Percentiles rank a stretch among this genome's conserved stretches.
phyloP scores from a whole-genome alignment of 1,139 yeast species.

The Yamadazyma sp. region DNA sequence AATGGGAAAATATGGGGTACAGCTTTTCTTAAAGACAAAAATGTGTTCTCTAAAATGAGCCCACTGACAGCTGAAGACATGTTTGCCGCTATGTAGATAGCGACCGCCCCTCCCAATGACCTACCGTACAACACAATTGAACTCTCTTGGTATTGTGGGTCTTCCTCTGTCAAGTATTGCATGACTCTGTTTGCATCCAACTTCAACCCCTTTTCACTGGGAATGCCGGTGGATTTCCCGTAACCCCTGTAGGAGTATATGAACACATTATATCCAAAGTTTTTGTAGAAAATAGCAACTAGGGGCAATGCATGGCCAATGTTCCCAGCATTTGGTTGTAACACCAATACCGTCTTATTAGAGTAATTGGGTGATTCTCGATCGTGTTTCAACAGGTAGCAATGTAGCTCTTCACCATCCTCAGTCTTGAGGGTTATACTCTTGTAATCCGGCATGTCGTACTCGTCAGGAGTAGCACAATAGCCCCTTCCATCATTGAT shows the following conservation, averaged over 20 bases:
- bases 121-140: slow-evolving; percentile 78
- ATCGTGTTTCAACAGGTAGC: slow-evolving; percentile 52
- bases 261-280: slow-evolving; percentile 74
- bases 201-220: slow-evolving; percentile 80
- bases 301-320: slow-evolving; percentile 91
- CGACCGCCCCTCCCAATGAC: slow-evolving; percentile 94
- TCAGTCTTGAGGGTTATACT: slow-evolving; percentile 58
- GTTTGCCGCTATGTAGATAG: slow-evolving; percentile 73
- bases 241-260: slow-evolving; percentile 91
- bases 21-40: slow-evolving; percentile 72
- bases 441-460: slow-evolving; percentile 65
- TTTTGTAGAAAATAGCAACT: slow-evolving; percentile 65
- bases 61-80: slow-evolving; percentile 54
- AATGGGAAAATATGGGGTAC: slow-evolving; percentile 82
- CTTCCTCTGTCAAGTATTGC: slow-evolving; percentile 51
- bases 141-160: slow-evolving; percentile 50
- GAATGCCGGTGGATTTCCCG: slow-evolving; percentile 78
- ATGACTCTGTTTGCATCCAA: slow-evolving; percentile 77
- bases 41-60: slow-evolving; percentile 82
- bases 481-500: slow-evolving; percentile 73
- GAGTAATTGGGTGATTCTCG: slow-evolving; percentile 37
- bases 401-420: slow-evolving; percentile 58
- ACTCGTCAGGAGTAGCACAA: slow-evolving; percentile 79
- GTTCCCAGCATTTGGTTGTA: slow-evolving; percentile 96
- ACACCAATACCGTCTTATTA: slow-evolving; percentile 70